Percentiles rank a stretch among this genome's conserved stretches.
These are phyloP conservation scores for Oryza australiensis DNA, from an alignment of 176 grass and related monocot genomes.

Conservation along the genomic window DNA sequence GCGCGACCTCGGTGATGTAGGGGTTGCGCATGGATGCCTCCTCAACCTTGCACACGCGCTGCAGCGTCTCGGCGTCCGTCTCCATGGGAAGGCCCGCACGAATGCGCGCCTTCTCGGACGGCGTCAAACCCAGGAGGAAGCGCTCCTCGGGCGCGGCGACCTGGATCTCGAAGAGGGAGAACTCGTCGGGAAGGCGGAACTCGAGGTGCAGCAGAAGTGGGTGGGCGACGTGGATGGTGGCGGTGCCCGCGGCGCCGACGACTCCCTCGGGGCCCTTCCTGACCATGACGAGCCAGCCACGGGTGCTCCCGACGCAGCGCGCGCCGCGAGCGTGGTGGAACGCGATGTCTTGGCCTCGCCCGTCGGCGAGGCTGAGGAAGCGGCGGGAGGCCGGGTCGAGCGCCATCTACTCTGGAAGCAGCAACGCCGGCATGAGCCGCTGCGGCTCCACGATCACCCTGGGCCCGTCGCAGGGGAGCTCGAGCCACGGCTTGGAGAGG, in stretches of 20 bases:
- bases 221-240: neutral
- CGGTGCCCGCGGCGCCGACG: neutral
- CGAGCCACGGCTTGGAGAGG: neutral
- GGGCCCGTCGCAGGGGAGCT: too few relatives aligned
- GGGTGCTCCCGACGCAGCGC: neutral
- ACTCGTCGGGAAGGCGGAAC: neutral
- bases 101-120: neutral
- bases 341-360: neutral
- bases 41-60: neutral
- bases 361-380: neutral
- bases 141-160: neutral
- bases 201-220: neutral
- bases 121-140: neutral
- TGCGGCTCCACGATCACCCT: too few relatives aligned
- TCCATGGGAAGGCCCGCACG: neutral
- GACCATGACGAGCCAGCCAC: neutral
- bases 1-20: neutral
- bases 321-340: neutral
- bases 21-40: too few relatives aligned
- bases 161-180: neutral
- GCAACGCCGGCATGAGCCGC: too few relatives aligned
- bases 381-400: too few relatives aligned
- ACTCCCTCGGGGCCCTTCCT: neutral
- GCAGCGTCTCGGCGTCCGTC: neutral
- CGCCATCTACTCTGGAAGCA: too few relatives aligned